Evolutionary conservation across 2,329 filamentous ascomycete genomes (phyloP).

Genomic region (Colletotrichum simmondsii): DNA sequence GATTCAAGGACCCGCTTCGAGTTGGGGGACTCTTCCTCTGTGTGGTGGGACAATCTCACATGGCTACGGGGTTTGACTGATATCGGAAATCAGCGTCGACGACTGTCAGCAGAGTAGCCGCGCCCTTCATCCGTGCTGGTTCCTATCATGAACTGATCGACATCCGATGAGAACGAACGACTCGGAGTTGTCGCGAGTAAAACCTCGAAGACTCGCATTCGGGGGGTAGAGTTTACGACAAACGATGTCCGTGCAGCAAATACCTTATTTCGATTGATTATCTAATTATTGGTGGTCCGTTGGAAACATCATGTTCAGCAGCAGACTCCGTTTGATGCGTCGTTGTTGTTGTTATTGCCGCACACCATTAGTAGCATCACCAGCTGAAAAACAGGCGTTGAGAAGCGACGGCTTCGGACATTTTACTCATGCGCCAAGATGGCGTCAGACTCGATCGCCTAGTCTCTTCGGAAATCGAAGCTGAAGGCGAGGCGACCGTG

Average conservation of each 20-base stretch:
- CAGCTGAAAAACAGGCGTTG: background rate
- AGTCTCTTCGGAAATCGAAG: background rate
- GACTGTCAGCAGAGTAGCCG: background rate
- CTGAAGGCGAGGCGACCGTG: conserved; percentile 23
- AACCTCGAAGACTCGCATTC: background rate
- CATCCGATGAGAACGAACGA: conserved; percentile 7
- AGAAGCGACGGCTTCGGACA: background rate
- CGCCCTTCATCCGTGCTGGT: background rate
- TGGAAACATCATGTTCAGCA: background rate
- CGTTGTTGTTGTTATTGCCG: background rate
- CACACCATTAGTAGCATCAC: background rate
- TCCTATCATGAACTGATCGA: conserved; percentile 22
- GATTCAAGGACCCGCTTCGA: conserved; percentile 11
- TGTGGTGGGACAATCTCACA: conserved; percentile 11
- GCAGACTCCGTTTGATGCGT: background rate
- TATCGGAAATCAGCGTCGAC: background rate
- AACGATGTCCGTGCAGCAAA: background rate
- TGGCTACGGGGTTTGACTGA: conserved; percentile 9
- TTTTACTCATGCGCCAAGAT: background rate
- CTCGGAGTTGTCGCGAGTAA: background rate
- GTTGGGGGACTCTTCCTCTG: background rate
- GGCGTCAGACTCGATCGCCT: background rate
- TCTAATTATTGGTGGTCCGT: background rate
- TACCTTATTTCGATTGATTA: background rate
- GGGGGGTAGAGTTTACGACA: background rate